These are phyloP conservation scores for Tolypocladium ovalisporum DNA, from an alignment of 2,329 filamentous ascomycete species.

Conservation along the genomic window DNA sequence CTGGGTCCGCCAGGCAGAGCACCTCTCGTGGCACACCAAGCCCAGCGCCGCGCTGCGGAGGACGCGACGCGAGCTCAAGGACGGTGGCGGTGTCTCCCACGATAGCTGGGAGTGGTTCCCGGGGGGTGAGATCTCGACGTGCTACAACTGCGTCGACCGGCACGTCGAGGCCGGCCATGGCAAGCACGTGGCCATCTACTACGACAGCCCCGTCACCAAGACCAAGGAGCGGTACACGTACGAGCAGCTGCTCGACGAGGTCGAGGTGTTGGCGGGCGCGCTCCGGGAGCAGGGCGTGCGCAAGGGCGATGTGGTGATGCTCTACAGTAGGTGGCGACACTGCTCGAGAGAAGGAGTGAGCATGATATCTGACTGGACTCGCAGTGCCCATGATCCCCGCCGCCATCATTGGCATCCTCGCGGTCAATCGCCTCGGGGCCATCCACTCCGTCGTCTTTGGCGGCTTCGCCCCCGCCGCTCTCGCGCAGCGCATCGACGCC, in stretches of 20 bases:
- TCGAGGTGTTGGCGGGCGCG: conserved; percentile 72
- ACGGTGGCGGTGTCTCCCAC: conserved; percentile 54
- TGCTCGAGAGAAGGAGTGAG: background rate
- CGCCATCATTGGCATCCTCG: conserved; percentile 76
- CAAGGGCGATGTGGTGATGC: conserved; percentile 76
- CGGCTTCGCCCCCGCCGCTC: conserved; percentile 70
- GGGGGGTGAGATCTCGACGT: conserved; percentile 79
- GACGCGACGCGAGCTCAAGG: conserved; percentile 51
- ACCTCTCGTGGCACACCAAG: conserved; percentile 70
- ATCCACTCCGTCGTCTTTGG: conserved; percentile 91
- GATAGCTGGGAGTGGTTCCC: conserved; percentile 85
- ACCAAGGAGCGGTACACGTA: conserved; percentile 68
- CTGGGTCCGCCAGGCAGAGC: conserved; percentile 64
- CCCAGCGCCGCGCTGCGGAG: conserved; percentile 52
- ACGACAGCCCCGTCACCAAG: conserved; percentile 75
- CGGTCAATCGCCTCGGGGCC: conserved; percentile 70
- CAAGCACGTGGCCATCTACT: conserved; percentile 64
- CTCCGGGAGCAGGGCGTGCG: conserved; percentile 71
- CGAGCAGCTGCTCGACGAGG: conserved; percentile 61
- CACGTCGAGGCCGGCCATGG: conserved; percentile 77
- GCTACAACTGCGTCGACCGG: conserved; percentile 83
- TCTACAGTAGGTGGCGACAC: conserved; percentile 47
- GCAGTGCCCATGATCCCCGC: conserved; percentile 92
- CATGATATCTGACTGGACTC: background rate
- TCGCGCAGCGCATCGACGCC: conserved; percentile 83